Conservation (phyloP, 2,329 filamentous ascomycete genomes). For the Cadophora sp. region DNA sequence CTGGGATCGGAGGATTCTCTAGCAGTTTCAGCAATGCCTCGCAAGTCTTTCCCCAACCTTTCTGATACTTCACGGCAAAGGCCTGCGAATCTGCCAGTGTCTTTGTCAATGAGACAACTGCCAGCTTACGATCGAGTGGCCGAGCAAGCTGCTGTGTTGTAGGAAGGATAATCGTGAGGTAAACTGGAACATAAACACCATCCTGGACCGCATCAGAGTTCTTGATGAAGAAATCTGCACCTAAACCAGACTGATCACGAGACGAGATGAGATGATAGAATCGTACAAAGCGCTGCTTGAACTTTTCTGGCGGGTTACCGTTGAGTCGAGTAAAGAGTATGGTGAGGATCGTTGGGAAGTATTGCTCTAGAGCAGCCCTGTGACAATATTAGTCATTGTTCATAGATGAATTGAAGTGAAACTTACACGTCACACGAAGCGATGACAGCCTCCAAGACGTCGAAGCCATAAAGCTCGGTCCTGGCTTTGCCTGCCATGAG, state of each 20-base stretch:
- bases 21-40: conserved; percentile 88
- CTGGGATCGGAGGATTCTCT: conserved; percentile 78
- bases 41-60: conserved; percentile 91
- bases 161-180: conserved; percentile 84
- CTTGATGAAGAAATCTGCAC: conserved; percentile 89
- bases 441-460: conserved; percentile 84
- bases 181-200: conserved; percentile 82
- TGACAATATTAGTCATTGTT: conserved; percentile 38
- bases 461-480: conserved; percentile 86
- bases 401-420: not conserved
- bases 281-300: conserved; percentile 85
- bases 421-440: conserved; percentile 73
- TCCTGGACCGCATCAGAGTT: conserved; percentile 83
- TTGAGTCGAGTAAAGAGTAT: conserved; percentile 76
- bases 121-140: conserved; percentile 90
- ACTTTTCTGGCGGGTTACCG: conserved; percentile 74
- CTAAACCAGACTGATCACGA: conserved; percentile 73
- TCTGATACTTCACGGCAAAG: conserved; percentile 82
- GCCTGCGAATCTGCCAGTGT: conserved; percentile 85
- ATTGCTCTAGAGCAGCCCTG: conserved; percentile 66
- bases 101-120: conserved; percentile 92
- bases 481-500: conserved; percentile 65
- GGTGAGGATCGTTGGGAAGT: conserved; percentile 68
- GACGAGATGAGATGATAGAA: conserved; percentile 95
- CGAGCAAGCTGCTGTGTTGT: conserved; percentile 88